Base-by-base conservation (phyloP, 345 rosid genomes). In the Eucalyptus sp. region DNA sequence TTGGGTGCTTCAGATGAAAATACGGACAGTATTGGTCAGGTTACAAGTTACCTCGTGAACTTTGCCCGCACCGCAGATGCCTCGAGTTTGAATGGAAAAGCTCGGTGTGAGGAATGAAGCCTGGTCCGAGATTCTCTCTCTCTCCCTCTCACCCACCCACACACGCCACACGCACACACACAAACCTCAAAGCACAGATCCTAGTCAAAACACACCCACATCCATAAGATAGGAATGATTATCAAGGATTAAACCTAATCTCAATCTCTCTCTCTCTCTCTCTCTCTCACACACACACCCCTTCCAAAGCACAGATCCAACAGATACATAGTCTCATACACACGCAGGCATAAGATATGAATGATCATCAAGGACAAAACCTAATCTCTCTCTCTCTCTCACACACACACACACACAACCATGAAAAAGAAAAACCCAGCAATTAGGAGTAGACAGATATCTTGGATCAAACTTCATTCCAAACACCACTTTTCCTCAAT, bases 51-150 rank as follows among this genome's bases (percentile, higher is more conserved):
- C 84, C 84, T 76, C 7, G 84, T 41, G 84, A 76, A 76, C 29
- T 76, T 76, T 20, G 84, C 22, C 27, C 48, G 15, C 84, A 43
- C 44, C 10, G 27, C 84, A 41, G 84, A 76, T 76, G 48, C 84
- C 84, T 76, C 27, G 29, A n/a, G 62, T 76, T 51, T 10, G 66
- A 50, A 7, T 33, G 91, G 92, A 91, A 94, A 94, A 90, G 92
- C 44, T 79, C 56, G 93, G 95, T 91, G 95, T 94, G 87, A 95
- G 94, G 96, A 95, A 95, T 95, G 97, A 95, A 95, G 97, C 97
- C 97, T 95, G 96, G 95, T 95, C 97, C 96, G 97, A 94, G 96
- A 94, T 95, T 93, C 25, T 43, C 52, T 41, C 88, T 51, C 90
- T n/a, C 48, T 29, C 86, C 8, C 86, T 83, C 50, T 29, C 52